Conservation (phyloP, 345 rosid genomes). For the Salix dunnii region DNA sequence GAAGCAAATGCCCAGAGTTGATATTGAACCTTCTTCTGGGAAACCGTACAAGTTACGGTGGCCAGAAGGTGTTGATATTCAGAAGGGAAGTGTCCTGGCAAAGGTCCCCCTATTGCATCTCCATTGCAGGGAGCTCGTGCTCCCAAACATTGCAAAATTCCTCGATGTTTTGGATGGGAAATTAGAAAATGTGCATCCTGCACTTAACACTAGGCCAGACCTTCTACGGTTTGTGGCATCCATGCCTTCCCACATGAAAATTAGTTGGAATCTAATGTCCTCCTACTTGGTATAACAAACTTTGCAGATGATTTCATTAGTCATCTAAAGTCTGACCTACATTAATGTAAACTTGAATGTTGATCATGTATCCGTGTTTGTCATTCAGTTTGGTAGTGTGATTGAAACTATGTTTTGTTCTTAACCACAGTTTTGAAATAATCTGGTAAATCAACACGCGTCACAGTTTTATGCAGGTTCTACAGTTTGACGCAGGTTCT, state of each 20-base stretch:
- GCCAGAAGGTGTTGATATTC: slow-evolving; percentile 77
- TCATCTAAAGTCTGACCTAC: neutral
- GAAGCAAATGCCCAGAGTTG: slow-evolving; percentile 75
- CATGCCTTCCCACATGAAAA: slow-evolving; percentile 89
- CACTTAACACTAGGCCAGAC: slow-evolving; percentile 40
- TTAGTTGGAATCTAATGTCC: slow-evolving; percentile 94
- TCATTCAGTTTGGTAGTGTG: no score
- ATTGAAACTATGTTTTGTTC: no score
- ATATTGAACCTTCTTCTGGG: slow-evolving; percentile 64
- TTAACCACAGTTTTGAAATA: no score
- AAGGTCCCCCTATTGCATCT: slow-evolving; percentile 89
- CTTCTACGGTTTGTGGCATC: slow-evolving; percentile 69
- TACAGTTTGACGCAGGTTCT: no score
- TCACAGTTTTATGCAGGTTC: no score
- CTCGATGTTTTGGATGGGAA: slow-evolving; percentile 36
- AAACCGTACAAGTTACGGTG: slow-evolving; percentile 73
- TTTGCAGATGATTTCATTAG: neutral
- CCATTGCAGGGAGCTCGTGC: slow-evolving; percentile 76
- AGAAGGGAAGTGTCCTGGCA: slow-evolving; percentile 88
- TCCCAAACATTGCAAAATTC: slow-evolving; percentile 79
- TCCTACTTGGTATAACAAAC: slow-evolving; percentile 57
- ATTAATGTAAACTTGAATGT: no score
- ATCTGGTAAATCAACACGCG: no score
- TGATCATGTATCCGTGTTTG: no score
- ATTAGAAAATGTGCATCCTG: slow-evolving; percentile 20